phyloP scores from a whole-genome alignment of 257 asterid species.

The Fraxinus pennsylvanica region DNA sequence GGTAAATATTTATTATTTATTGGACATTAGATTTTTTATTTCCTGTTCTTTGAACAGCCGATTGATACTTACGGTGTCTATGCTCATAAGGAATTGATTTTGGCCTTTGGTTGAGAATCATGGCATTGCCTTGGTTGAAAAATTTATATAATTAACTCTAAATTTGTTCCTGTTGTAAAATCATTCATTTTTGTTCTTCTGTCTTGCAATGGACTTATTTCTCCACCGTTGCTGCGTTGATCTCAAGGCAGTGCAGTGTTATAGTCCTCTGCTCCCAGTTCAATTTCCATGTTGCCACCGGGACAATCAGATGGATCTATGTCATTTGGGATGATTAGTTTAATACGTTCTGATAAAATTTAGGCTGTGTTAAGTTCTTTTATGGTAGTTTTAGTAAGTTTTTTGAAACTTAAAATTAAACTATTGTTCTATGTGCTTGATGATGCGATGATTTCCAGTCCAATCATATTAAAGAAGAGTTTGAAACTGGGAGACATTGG shows the following conservation, averaged over 20 bases:
- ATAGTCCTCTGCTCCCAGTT: constrained; percentile 6
- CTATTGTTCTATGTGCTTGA: neutral
- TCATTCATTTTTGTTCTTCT: neutral
- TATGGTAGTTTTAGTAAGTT: neutral
- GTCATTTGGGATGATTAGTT: constrained; percentile 6
- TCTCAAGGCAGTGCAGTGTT: neutral
- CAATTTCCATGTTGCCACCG: constrained; percentile 7
- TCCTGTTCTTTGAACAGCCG: constrained; percentile 8
- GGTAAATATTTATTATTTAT: constrained; percentile 41
- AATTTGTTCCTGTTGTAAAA: neutral
- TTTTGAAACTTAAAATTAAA: neutral
- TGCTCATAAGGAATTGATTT: constrained; percentile 6
- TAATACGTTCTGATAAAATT: neutral
- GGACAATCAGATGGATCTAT: neutral
- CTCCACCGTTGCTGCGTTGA: neutral
- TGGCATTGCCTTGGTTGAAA: neutral
- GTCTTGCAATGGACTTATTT: neutral
- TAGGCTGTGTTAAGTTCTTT: neutral
- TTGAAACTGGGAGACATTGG: neutral
- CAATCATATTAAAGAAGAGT: constrained; percentile 5
- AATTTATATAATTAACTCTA: neutral
- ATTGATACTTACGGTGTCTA: neutral
- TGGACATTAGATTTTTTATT: neutral
- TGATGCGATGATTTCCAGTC: neutral
- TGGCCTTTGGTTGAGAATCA: neutral